A percentile compares a stretch with the other conserved stretches of the same genome.
Evolutionary conservation across 352 stramenopile species (phyloP).

Genomic region (Pythium aristosporum): DNA sequence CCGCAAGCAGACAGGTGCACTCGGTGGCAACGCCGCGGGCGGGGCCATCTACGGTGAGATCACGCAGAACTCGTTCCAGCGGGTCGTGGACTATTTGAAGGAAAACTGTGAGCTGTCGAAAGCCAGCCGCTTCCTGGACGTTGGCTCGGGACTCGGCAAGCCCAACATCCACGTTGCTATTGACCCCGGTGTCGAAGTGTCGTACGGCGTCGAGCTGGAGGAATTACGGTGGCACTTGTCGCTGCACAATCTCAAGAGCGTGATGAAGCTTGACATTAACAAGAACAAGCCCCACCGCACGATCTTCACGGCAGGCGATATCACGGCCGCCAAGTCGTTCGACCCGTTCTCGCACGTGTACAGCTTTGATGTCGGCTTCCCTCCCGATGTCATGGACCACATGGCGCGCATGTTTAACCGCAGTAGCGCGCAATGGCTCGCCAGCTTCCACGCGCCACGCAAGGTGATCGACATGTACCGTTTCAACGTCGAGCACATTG

Average conservation of each 20-base stretch:
- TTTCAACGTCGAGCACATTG: constrained; percentile 91
- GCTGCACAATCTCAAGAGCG: constrained; percentile 90
- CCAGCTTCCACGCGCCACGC: constrained; percentile 93
- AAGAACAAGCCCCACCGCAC: constrained; percentile 59
- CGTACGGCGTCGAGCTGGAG: constrained; percentile 95
- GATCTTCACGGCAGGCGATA: constrained; percentile 94
- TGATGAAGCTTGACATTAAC: constrained; percentile 73
- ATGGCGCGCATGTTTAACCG: constrained; percentile 94
- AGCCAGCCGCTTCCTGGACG: constrained; percentile 94
- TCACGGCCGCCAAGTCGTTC: constrained; percentile 91
- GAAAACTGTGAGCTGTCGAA: constrained; percentile 88
- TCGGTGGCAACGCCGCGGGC: constrained; percentile 93
- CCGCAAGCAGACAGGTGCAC: constrained; percentile 91
- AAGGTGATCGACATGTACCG: constrained; percentile 93
- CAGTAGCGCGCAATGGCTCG: constrained; percentile 88
- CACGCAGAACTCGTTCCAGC: constrained; percentile 96
- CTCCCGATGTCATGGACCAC: constrained; percentile 92
- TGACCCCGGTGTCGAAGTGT: constrained; percentile 94
- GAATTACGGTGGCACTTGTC: constrained; percentile 94
- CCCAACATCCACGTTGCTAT: constrained; percentile 97
- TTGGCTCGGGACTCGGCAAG: constrained; percentile 96
- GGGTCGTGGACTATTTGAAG: constrained; percentile 94
- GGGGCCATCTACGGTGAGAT: constrained; percentile 99
- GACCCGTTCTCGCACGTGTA: constrained; percentile 98
- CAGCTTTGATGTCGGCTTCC: constrained; percentile 98